Evolutionary conservation across 768 basidiomycete species (phyloP).

Genomic region (Hericium erinaceus): DNA sequence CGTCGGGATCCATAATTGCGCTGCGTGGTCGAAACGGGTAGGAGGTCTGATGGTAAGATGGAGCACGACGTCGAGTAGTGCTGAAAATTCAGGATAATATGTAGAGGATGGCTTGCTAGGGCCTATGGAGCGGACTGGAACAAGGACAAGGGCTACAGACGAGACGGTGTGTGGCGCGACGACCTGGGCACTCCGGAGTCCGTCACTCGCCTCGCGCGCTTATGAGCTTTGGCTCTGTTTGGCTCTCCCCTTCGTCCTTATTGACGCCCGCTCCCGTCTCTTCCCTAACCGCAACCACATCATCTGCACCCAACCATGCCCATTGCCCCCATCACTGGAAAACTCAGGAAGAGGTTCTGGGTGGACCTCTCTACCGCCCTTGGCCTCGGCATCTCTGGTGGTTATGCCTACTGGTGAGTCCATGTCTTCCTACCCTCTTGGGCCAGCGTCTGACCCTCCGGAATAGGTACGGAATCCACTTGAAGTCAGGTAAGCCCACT

Average conservation of each 20-base stretch:
- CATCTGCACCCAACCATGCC: conserved; percentile 41
- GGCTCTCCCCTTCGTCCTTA: conserved; percentile 3
- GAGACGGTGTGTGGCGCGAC: not conserved
- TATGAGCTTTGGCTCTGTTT: conserved; percentile 18
- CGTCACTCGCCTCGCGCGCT: not conserved
- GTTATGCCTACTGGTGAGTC: conserved; percentile 79
- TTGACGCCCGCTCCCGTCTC: conserved; percentile 1
- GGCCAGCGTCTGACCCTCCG: conserved; percentile 18
- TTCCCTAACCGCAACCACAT: conserved; percentile 20
- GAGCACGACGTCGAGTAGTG: not conserved
- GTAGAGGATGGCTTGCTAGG: no score
- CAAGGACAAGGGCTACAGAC: not conserved
- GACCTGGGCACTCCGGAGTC: not conserved
- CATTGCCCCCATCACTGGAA: conserved; percentile 88
- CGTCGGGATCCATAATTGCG: conserved; percentile 72
- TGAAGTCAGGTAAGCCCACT: conserved; percentile 54
- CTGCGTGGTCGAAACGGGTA: conserved; percentile 15
- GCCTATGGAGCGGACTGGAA: conserved; percentile 8
- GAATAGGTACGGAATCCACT: conserved; percentile 73
- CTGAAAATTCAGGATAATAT: not conserved
- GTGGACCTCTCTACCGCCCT: conserved; percentile 69
- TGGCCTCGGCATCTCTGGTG: conserved; percentile 67
- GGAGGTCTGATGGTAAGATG: conserved; percentile 17
- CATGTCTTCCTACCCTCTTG: conserved; percentile 13
- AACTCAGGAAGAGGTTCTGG: conserved; percentile 88